Conservation (phyloP, 1,284 basidiomycete genomes). For the Malassezia brasiliensis region DNA sequence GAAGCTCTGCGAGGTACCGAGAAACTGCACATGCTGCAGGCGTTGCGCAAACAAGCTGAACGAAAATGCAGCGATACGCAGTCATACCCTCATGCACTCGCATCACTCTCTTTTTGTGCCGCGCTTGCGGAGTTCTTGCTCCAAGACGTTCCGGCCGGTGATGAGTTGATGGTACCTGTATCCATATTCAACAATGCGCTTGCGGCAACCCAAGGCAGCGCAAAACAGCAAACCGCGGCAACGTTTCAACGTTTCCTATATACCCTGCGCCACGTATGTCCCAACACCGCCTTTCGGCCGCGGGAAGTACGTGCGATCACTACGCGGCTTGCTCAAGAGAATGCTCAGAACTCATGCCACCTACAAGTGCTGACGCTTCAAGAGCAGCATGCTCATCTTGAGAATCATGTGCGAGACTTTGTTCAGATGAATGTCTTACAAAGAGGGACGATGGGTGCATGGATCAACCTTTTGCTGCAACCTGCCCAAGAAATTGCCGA, state of each 20-base stretch:
- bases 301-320: not conserved
- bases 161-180: not conserved
- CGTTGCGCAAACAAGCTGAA: no score
- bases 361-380: not conserved
- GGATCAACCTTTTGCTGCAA: not conserved
- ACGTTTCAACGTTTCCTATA: conserved; percentile 1
- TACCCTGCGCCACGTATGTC: not conserved
- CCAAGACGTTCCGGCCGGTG: not conserved
- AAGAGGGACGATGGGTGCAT: not conserved
- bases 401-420: not conserved
- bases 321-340: not conserved
- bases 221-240: not conserved
- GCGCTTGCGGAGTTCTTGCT: conserved; percentile 1
- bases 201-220: no score
- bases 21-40: not conserved
- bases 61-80: no score
- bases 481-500: not conserved
- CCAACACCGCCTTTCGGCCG: not conserved
- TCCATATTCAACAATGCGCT: not conserved
- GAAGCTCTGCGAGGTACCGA: not conserved
- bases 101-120: not conserved
- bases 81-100: no score
- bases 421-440: not conserved
- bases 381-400: not conserved
- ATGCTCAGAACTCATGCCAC: not conserved